Conservation (phyloP, 441 rosid genomes). For the Breynia disticha region DNA sequence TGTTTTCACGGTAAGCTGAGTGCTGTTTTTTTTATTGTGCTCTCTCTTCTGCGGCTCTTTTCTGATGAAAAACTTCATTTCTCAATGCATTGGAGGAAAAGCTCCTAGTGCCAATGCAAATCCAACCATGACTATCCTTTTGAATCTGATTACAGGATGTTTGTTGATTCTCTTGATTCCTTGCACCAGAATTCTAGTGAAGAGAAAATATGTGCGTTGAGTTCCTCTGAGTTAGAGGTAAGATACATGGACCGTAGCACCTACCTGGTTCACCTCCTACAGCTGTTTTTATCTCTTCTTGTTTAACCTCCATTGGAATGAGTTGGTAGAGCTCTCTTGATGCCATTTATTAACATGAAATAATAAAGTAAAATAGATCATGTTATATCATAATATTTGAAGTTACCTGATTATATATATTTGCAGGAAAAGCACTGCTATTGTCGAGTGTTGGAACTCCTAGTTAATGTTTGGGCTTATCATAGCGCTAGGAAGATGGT, state of each 20-base stretch:
- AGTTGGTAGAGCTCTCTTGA: too few species aligned
- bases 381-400: background rate
- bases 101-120: too few species aligned
- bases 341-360: too few species aligned
- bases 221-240: conserved; percentile 74
- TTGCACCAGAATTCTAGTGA: conserved; percentile 46
- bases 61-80: too few species aligned
- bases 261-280: background rate
- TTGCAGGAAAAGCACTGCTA: conserved; percentile 79
- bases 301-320: too few species aligned
- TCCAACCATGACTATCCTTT: background rate
- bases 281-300: background rate
- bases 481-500: conserved; percentile 87
- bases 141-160: conserved; percentile 53
- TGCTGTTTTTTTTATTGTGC: background rate
- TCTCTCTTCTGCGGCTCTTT: background rate
- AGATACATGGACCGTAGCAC: conserved; percentile 8
- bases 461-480: conserved; percentile 94
- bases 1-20: conserved; percentile 63
- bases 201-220: conserved; percentile 40
- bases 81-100: too few species aligned
- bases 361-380: background rate
- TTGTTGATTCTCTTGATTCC: conserved; percentile 81
- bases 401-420: conserved; percentile 9
- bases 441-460: conserved; percentile 74